Base-by-base conservation (phyloP, 768 basidiomycete species). In the Rubroboletus pulcherrimus region DNA sequence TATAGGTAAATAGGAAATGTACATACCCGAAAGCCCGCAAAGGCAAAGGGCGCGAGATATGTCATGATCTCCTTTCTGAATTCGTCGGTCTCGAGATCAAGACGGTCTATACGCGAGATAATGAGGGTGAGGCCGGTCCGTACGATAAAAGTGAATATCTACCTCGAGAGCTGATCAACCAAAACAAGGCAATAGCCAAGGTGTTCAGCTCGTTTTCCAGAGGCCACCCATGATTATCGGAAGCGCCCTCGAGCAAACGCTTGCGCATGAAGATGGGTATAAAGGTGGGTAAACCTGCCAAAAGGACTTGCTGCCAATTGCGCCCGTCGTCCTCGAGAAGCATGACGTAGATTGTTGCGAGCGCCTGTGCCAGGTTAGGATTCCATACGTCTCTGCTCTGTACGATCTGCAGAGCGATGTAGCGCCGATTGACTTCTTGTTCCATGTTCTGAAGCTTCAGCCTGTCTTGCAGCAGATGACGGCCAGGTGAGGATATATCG, bases 331-430 rank as follows among this genome's bases (percentile, higher is more conserved):
- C 77, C 57, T 85, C 83, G 33, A 83, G 75, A 40, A 84, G 69
- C 81, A 87, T 84, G 35, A 79, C 64, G 62, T 80, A 84, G 49
- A 81, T 75, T 0, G 76, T 75, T 72, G 80, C 80, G 31, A 87
- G 66, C 11, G 76, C 77, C 54, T 80, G 76, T 0, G 68, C 71
- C 9, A 82, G 64, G 15, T 59, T 52, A 30, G 74, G 67, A 55
- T 75, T 62, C 58, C 75, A 67, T 30, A 78, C 53, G 3, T 68
- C 63, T 4, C 70, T 69, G n/a, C 57, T 60, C 21, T 74, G 75
- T 66, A 85, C 74, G 49, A 76, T 64, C 14, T 77, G 73, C n/a
- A 83, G 72, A 0, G 77, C 77, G 2, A 51, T 55, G 54, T 75
- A 77, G 1, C 84, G 76, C 26, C 74, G 74, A 42, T 68, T 67